Base-by-base conservation (phyloP, 306 rosid species). In the Dalbergia cultrata region DNA sequence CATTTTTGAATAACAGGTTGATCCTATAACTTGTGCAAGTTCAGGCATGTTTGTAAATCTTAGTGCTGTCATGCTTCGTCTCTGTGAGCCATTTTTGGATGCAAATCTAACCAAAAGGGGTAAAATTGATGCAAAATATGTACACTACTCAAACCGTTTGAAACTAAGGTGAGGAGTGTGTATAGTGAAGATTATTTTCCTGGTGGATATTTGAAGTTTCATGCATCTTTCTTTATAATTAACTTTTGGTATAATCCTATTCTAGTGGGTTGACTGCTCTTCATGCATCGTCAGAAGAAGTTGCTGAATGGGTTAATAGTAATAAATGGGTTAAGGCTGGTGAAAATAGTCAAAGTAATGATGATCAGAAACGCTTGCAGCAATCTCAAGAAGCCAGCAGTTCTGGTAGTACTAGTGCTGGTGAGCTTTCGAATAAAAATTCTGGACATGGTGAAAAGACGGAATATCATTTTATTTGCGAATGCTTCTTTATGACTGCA, bases 11-110 rank as follows among this genome's bases (percentile, higher is more conserved):
- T 8, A 72, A 56, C 87, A 96, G 99, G 99, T 92, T 75, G 99
- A 96, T 80, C 94, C 90, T 79, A 78, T 92, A 72, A 85, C 98
- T 58, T 90, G 92, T 89, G 99, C 99, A 73, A 96, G 99, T 89
- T 96, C 99, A 52, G 99, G 99, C 91, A 96, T 91, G 92, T 96
- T 96, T 87, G 97, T 96, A 67, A 96, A 86, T 92, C 97, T 96
- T 65, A 92, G 99, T 87, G 92, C 94, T 70, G 98, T 96, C 62
- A 93, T 96, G 99, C 92, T 96, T 80, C 90, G 90, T 52, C 95
- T 96, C 47, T 96, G 98, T 47, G 99, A 96, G 68, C 99, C 99
- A 12, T 96, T 96, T 87, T 80, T 96, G 60, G 98, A 96, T 85
- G 97, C 92, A 80, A 96, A 82, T 81, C 78, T 92, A 82, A 88